Conservation (phyloP, 116 monocot species). For the Posidonia oceanica region DNA sequence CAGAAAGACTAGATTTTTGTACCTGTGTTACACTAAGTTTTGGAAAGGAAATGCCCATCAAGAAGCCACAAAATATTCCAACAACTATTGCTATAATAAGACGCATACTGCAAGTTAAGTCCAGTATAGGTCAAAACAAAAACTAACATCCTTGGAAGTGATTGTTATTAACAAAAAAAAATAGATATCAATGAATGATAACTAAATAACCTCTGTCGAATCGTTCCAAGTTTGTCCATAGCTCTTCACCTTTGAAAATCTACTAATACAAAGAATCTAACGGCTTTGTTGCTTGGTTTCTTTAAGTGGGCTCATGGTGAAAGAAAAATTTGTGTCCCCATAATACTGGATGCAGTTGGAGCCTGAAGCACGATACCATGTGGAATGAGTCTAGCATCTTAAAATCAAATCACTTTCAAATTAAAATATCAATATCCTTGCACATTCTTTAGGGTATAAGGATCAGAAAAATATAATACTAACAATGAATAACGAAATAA, state of each 20-base stretch:
- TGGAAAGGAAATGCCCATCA: constrained; percentile 3
- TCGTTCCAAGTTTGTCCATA: neutral
- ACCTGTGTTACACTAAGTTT: constrained; percentile 1
- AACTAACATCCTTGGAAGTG: neutral
- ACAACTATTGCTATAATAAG: constrained; percentile 2
- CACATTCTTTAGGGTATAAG: no score
- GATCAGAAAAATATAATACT: no score
- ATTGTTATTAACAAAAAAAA: neutral
- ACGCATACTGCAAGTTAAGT: constrained; percentile 2
- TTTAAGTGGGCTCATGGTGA: neutral
- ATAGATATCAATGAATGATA: neutral
- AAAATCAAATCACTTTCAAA: neutral
- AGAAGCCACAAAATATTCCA: constrained; percentile 3
- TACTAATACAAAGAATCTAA: neutral
- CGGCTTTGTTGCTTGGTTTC: neutral
- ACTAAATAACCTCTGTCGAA: neutral
- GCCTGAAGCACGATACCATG: neutral
- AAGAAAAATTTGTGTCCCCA: neutral
- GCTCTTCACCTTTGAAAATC: neutral
- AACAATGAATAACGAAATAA: no score
- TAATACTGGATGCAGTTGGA: neutral
- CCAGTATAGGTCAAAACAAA: neutral
- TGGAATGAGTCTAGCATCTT: neutral
- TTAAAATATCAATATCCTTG: neutral
- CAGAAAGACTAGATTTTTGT: neutral